Base-by-base conservation (phyloP, 1,284 basidiomycete species). In the Peniophora sp. region DNA sequence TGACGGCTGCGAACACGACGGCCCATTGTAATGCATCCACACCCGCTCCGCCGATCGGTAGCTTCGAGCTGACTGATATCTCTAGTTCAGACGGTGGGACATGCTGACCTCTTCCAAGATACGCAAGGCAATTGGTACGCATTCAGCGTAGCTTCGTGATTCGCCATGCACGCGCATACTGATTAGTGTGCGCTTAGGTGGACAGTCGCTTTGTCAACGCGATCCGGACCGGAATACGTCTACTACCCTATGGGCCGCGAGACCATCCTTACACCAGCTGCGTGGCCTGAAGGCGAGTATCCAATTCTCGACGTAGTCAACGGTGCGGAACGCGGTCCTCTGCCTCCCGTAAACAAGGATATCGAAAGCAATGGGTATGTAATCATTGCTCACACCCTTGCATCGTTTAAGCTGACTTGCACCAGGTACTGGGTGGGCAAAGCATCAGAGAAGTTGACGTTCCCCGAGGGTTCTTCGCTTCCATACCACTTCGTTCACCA, bases 401-500 rank as follows among this genome's bases (percentile, higher is more conserved):
- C 34, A 47, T 14, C 36, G 17, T 43, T 17, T 24, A 22, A 25
- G 11, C 11, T 11, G 43, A 2, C 24, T 53, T 43, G 11, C 27
- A 45, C 16, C 52, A 59, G 58, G 3, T 49, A 58, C 17, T 54
- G 53, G 41, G 58, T 61, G 34, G 57, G 59, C 12, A n/a, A n/a
- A 41, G 53, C 63, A 2, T 50, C 56, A 32, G 63, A 66, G 45
- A 44, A 53, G 32, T 55, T 65, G 32, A 50, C 51, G 2, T 63
- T 67, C 55, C 23, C 55, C 1, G 55, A 59, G 3, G 53, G 52
- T 10, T 55, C 59, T 10, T 50, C 51, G 2, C 53, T 67, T 2
- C 64, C 66, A 0, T 50, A 53, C 3, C 64, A 68, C 47, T 63
- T 64, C 47, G 58, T 65, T 19, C 57, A 65, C 50, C 63, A 61